Percentiles rank a stretch among this genome's conserved stretches.
Conservation (phyloP, 352 stramenopile species). For the Pythium biforme region DNA sequence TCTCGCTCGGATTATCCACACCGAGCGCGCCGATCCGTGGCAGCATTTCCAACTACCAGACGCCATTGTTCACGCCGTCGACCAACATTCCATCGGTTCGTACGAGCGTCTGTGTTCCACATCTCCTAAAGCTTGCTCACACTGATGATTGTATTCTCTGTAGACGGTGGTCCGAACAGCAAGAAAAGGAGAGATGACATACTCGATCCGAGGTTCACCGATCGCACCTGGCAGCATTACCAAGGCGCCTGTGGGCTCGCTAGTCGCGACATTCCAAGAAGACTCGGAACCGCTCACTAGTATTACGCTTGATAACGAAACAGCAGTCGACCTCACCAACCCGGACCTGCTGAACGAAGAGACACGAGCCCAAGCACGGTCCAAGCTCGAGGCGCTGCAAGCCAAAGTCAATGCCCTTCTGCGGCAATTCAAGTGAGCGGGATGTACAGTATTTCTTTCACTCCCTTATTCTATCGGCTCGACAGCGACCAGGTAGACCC, state of each 20-base stretch:
- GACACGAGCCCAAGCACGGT: slow-evolving; percentile 51
- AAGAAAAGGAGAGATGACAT: slow-evolving; percentile 70
- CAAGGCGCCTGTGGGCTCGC: slow-evolving; percentile 48
- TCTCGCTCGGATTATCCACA: slow-evolving; percentile 19
- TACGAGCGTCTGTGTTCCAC: background rate
- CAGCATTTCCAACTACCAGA: slow-evolving; percentile 27
- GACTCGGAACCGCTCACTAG: slow-evolving; percentile 44
- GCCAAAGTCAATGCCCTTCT: slow-evolving; percentile 66
- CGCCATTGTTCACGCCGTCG: slow-evolving; percentile 24
- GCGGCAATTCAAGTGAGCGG: slow-evolving; percentile 48
- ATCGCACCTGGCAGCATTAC: slow-evolving; percentile 57
- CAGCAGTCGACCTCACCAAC: slow-evolving; percentile 59
- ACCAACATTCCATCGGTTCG: slow-evolving; percentile 37
- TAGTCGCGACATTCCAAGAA: slow-evolving; percentile 64
- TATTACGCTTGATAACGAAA: slow-evolving; percentile 61
- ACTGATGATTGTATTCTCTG: background rate
- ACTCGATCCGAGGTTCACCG: slow-evolving; percentile 66
- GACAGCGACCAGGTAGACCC: slow-evolving; percentile 90
- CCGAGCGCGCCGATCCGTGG: slow-evolving; percentile 18
- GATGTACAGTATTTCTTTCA: slow-evolving; percentile 16
- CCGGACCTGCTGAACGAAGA: slow-evolving; percentile 60
- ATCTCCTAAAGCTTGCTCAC: background rate
- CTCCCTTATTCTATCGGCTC: slow-evolving; percentile 29
- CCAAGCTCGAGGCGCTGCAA: slow-evolving; percentile 66
- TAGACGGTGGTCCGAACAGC: slow-evolving; percentile 63